Conservation (phyloP, 805 yeast genomes). For the Pichia ethanolica region DNA sequence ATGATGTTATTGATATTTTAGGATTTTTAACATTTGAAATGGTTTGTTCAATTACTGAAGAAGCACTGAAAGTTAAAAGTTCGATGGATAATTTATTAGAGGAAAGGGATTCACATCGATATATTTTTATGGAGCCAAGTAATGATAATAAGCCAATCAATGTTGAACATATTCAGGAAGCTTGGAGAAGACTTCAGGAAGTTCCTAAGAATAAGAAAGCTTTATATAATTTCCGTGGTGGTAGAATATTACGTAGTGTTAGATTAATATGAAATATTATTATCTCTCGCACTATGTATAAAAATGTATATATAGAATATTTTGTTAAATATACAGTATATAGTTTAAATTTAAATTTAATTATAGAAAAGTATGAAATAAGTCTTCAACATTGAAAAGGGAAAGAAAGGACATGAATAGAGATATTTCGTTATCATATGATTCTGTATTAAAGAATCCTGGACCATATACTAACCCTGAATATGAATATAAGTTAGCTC, state of each 20-base stretch:
- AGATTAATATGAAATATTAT: conserved; percentile 32
- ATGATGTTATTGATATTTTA: conserved; percentile 91
- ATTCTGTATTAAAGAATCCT: conserved; percentile 9
- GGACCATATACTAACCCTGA: conserved; percentile 30
- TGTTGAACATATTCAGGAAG: conserved; percentile 79
- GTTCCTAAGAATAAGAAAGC: conserved; percentile 52
- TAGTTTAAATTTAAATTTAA: too few relatives aligned
- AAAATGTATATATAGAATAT: not conserved
- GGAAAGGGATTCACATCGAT: conserved; percentile 37
- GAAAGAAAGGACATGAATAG: not conserved
- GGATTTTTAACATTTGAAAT: conserved; percentile 96
- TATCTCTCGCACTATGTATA: too few relatives aligned
- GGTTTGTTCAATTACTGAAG: conserved; percentile 90
- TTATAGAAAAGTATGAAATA: too few relatives aligned
- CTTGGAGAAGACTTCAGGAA: conserved; percentile 74
- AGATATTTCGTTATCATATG: not conserved
- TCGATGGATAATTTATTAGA: conserved; percentile 37
- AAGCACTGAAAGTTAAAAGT: conserved; percentile 69
- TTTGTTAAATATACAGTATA: not conserved
- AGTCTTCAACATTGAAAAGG: too few relatives aligned
- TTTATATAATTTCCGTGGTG: conserved; percentile 65
- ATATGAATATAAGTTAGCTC: conserved; percentile 21
- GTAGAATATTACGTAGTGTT: conserved; percentile 46
- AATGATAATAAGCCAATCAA: conserved; percentile 70
- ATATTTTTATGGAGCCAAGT: conserved; percentile 83